Percentiles rank a stretch among this genome's conserved stretches.
Conservation (phyloP, 164 flowering plant species). For the Annona cherimola region DNA sequence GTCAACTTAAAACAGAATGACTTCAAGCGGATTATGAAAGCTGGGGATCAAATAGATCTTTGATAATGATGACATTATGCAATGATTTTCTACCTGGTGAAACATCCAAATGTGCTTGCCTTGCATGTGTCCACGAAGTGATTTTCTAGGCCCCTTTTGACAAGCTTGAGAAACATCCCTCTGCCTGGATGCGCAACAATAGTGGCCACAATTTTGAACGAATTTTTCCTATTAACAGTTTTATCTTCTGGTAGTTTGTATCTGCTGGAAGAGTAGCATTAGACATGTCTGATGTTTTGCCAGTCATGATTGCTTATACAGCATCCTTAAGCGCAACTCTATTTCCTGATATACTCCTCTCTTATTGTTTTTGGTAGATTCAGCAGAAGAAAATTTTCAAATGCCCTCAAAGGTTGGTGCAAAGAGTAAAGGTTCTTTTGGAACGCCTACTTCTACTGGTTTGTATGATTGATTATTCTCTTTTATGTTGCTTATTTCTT, state of each 20-base stretch:
- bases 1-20: background rate
- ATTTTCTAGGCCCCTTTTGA: background rate
- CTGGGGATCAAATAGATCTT: background rate
- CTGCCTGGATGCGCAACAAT: too few species aligned
- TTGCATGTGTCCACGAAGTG: background rate
- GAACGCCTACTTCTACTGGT: slow-evolving; percentile 33
- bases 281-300: too few species aligned
- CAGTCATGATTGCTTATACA: too few species aligned
- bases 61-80: background rate
- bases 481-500: background rate
- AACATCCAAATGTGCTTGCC: background rate
- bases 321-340: background rate
- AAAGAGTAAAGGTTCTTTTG: slow-evolving; percentile 29
- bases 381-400: slow-evolving; percentile 7
- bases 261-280: too few species aligned
- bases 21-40: background rate
- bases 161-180: too few species aligned
- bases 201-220: too few species aligned
- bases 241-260: too few species aligned
- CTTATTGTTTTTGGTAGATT: slow-evolving; percentile 18
- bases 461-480: background rate
- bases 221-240: too few species aligned
- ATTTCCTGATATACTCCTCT: background rate
- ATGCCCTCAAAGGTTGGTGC: slow-evolving; percentile 33
- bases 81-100: background rate